A percentile compares a stretch with the other conserved stretches of the same genome.
Evolutionary conservation across 1,284 basidiomycete species (phyloP).

Genomic region (Ganoderma lingzhi): DNA sequence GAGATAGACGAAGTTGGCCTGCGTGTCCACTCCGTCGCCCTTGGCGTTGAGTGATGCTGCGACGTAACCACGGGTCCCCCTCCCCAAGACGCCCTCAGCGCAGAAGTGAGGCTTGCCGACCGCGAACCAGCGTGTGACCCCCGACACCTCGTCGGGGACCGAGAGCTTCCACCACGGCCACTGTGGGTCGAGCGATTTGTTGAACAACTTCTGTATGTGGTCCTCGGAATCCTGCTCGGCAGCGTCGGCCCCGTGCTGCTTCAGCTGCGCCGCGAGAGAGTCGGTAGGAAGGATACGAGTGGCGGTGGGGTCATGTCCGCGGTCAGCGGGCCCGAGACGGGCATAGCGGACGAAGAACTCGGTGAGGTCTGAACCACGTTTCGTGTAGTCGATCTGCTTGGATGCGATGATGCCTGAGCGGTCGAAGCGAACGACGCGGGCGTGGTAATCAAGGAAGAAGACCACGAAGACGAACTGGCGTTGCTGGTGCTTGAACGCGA

Average conservation of each 20-base stretch:
- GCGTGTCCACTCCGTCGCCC: background rate
- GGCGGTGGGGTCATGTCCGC: slow-evolving; percentile 24
- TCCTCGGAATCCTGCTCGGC: background rate
- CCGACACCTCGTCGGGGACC: slow-evolving; percentile 1
- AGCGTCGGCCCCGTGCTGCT: background rate
- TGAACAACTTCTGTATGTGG: slow-evolving; percentile 5
- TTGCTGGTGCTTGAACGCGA: slow-evolving; percentile 21
- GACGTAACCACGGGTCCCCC: slow-evolving; percentile 27
- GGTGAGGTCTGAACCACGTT: background rate
- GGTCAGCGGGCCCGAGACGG: background rate
- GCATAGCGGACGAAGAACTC: slow-evolving; percentile 16
- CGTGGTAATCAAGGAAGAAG: slow-evolving; percentile 21
- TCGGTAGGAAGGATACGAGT: background rate
- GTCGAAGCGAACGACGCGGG: slow-evolving; percentile 24
- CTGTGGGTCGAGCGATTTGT: slow-evolving; percentile 1
- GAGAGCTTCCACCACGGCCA: slow-evolving; percentile 24
- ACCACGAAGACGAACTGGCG: slow-evolving; percentile 14
- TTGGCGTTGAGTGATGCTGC: background rate
- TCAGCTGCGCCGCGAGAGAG: too few species aligned
- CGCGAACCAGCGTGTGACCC: background rate
- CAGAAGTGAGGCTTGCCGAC: slow-evolving; percentile 23
- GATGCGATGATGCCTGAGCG: slow-evolving; percentile 18
- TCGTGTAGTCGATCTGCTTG: slow-evolving; percentile 23
- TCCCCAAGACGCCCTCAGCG: slow-evolving; percentile 12
- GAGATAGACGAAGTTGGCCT: slow-evolving; percentile 12